Percentiles rank a stretch among this genome's conserved stretches.
These are phyloP conservation scores for Anethum foeniculum DNA, from an alignment of 140 eudicot genomes.

Conservation along the genomic window DNA sequence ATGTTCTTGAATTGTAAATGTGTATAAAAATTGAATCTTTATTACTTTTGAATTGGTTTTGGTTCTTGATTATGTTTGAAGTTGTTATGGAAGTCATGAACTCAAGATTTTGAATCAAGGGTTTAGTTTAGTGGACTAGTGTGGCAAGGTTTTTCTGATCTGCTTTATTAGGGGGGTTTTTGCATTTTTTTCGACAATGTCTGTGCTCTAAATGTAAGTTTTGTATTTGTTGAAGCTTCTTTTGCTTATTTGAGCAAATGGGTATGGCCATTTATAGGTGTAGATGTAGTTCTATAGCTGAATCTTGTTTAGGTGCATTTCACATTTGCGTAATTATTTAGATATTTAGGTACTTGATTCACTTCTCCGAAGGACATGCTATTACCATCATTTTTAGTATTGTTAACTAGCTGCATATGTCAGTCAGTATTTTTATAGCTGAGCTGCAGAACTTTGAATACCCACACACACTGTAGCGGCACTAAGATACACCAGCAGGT, in stretches of 20 bases:
- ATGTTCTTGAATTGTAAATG: constrained; percentile 58
- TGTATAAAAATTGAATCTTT: constrained; percentile 27
- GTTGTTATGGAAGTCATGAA: constrained; percentile 1
- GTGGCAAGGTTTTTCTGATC: constrained; percentile 6
- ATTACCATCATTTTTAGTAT: neutral
- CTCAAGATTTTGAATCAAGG: neutral
- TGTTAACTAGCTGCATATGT: neutral
- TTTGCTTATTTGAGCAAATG: constrained; percentile 16
- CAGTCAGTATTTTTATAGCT: neutral
- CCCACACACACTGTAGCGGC: neutral
- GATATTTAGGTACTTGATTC: neutral
- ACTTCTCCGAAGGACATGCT: constrained; percentile 1
- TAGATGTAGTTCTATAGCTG: constrained; percentile 1
- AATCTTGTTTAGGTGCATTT: neutral
- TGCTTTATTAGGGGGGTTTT: neutral
- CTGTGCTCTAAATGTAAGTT: constrained; percentile 9
- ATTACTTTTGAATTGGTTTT: constrained; percentile 9
- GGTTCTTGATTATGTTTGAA: constrained; percentile 18
- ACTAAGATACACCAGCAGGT: neutral
- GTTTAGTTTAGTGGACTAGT: constrained; percentile 4
- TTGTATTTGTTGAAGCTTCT: neutral
- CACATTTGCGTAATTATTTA: neutral
- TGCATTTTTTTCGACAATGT: constrained; percentile 1
- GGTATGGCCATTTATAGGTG: constrained; percentile 4
- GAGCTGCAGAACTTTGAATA: neutral